phyloP scores from a whole-genome alignment of 2,329 filamentous ascomycete species.

The Sporothrix pallida region DNA sequence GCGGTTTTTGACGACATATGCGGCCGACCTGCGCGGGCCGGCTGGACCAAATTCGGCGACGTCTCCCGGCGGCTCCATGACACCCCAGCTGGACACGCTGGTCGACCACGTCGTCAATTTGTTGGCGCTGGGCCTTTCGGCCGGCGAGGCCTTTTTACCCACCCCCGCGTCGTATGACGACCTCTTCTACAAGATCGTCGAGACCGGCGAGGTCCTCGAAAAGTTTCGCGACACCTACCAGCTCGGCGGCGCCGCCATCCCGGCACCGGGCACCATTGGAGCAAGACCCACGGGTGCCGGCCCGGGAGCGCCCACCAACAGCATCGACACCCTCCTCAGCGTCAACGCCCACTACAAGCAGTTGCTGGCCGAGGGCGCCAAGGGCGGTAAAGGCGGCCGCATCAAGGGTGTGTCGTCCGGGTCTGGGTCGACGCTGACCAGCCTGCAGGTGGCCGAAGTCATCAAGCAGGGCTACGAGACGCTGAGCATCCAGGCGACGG shows the following conservation, averaged over 20 bases:
- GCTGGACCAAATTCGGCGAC: background rate
- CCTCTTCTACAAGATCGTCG: constrained; percentile 97
- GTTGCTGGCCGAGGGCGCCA: constrained; percentile 65
- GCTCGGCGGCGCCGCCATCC: constrained; percentile 42
- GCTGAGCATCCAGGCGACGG: constrained; percentile 85
- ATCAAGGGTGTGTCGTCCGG: constrained; percentile 31
- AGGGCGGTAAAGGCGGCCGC: constrained; percentile 49
- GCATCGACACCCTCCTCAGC: constrained; percentile 82
- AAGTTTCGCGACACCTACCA: constrained; percentile 83
- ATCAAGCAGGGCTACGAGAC: constrained; percentile 98
- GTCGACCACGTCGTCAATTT: constrained; percentile 81
- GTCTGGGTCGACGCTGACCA: constrained; percentile 70
- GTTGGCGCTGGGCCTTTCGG: constrained; percentile 80
- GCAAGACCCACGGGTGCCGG: constrained; percentile 45
- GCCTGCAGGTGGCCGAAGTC: constrained; percentile 81
- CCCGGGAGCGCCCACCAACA: constrained; percentile 59
- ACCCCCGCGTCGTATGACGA: constrained; percentile 90
- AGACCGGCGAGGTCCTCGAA: constrained; percentile 79
- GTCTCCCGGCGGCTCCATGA: constrained; percentile 42
- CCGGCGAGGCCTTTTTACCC: constrained; percentile 89
- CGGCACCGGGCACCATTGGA: background rate
- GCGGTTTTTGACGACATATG: constrained; percentile 88
- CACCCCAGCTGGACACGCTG: constrained; percentile 73
- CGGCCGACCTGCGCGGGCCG: constrained; percentile 68
- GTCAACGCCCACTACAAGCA: constrained; percentile 87